These are phyloP conservation scores for Dactylellina parvicollis DNA, from an alignment of 2,329 filamentous ascomycete species.

Conservation along the genomic window DNA sequence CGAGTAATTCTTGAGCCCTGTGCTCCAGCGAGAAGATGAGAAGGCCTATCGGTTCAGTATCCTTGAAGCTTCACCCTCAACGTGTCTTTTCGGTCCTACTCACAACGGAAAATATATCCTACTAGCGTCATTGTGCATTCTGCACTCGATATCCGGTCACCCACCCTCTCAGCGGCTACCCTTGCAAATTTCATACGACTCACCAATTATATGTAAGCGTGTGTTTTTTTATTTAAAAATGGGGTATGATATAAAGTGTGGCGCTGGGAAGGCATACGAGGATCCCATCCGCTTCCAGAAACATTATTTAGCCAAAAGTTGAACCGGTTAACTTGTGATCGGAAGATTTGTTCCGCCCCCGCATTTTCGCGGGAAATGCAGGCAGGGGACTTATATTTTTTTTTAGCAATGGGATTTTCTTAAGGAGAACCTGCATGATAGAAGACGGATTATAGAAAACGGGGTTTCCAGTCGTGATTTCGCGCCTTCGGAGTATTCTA, in stretches of 20 bases:
- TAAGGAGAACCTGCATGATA: not conserved
- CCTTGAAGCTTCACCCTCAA: not conserved
- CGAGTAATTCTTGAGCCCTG: not conserved
- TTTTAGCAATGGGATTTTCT: not conserved
- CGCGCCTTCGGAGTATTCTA: too few species aligned
- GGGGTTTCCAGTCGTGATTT: not conserved
- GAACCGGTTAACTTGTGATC: not conserved
- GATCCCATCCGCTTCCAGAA: conserved; percentile 44
- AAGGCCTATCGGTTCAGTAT: conserved; percentile 30
- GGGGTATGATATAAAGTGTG: conserved; percentile 51
- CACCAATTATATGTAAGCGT: conserved; percentile 17
- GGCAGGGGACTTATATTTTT: conserved; percentile 2
- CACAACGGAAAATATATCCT: conserved; percentile 5
- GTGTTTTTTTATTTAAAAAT: not conserved
- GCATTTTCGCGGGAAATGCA: conserved; percentile 30
- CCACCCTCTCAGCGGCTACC: conserved; percentile 1
- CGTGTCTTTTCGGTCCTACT: not conserved
- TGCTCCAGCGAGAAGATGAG: not conserved
- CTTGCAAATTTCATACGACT: conserved; percentile 8
- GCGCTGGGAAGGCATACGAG: conserved; percentile 34
- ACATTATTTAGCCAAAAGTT: conserved; percentile 29
- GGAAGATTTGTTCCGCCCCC: conserved; percentile 22
- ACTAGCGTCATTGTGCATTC: conserved; percentile 48
- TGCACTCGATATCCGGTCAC: conserved; percentile 3
- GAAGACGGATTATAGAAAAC: not conserved